These are phyloP conservation scores for Pugionium cornutum DNA, from an alignment of 345 rosid species.

Conservation along the genomic window DNA sequence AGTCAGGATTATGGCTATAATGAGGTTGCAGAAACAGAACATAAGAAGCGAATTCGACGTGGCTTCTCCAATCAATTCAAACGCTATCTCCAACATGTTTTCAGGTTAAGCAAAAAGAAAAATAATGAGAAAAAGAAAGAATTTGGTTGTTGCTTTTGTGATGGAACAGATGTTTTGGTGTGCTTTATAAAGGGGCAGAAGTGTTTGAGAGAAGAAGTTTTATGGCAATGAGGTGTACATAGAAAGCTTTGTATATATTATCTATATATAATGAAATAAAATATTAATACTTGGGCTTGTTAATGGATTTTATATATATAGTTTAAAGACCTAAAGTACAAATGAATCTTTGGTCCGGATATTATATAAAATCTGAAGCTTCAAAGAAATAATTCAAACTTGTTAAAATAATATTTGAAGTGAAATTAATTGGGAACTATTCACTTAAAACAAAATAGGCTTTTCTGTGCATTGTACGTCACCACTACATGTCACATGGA, in stretches of 20 bases:
- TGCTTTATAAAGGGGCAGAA: slow-evolving; percentile 1
- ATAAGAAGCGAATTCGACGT: slow-evolving; percentile 41
- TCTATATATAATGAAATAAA: background rate
- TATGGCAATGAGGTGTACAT: slow-evolving; percentile 32
- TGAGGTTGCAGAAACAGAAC: slow-evolving; percentile 41
- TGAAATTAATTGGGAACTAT: slow-evolving; percentile 31
- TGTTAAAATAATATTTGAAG: slow-evolving; percentile 12
- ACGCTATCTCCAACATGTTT: slow-evolving; percentile 36
- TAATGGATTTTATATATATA: background rate
- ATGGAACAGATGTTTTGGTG: slow-evolving; percentile 23
- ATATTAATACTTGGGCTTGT: slow-evolving; percentile 13
- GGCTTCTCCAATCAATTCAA: slow-evolving; percentile 34
- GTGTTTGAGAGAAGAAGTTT: slow-evolving; percentile 5
- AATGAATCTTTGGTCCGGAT: slow-evolving; percentile 1
- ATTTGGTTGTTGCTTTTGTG: slow-evolving; percentile 23
- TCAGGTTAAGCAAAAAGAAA: background rate
- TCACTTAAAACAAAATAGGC: slow-evolving; percentile 8
- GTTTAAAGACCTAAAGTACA: slow-evolving; percentile 14
- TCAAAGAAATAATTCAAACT: slow-evolving; percentile 16
- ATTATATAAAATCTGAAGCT: background rate
- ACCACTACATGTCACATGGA: slow-evolving; percentile 17
- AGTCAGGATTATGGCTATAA: slow-evolving; percentile 33
- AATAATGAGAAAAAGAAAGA: background rate
- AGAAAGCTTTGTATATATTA: slow-evolving; percentile 27
- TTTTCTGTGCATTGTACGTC: background rate